phyloP scores from a whole-genome alignment of 2,329 filamentous ascomycete genomes.

The Verticillium longisporum region DNA sequence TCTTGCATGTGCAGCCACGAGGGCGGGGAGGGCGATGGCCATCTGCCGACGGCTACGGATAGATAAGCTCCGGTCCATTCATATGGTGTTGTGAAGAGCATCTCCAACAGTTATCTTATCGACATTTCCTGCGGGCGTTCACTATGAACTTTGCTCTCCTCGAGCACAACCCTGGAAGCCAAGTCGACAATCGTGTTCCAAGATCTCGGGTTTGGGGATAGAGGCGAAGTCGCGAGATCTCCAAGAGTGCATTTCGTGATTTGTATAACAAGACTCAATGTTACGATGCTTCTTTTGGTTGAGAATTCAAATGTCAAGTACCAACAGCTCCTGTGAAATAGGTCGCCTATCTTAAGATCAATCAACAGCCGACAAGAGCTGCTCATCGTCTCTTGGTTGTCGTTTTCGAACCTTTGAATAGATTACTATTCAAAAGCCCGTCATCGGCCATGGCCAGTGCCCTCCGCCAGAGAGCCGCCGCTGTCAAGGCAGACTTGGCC shows the following conservation, averaged over 20 bases:
- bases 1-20: no score
- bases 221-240: conserved; percentile 1
- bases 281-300: background rate
- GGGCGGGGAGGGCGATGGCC: no score
- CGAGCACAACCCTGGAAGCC: background rate
- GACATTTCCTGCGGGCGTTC: background rate
- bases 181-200: background rate
- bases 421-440: background rate
- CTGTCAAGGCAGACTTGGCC: conserved; percentile 22
- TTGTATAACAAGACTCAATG: background rate
- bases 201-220: background rate
- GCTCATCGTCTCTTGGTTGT: no score
- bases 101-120: background rate
- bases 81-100: background rate
- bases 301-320: background rate
- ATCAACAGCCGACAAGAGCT: no score
- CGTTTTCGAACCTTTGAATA: no score
- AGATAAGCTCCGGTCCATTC: background rate
- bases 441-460: conserved; percentile 3
- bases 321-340: background rate
- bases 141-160: background rate
- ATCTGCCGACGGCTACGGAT: background rate
- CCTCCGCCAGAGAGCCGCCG: conserved; percentile 17
- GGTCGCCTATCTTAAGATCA: background rate
- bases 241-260: background rate